Evolutionary conservation across 345 rosid species (phyloP).

Genomic region (Eucalyptus microcorys): DNA sequence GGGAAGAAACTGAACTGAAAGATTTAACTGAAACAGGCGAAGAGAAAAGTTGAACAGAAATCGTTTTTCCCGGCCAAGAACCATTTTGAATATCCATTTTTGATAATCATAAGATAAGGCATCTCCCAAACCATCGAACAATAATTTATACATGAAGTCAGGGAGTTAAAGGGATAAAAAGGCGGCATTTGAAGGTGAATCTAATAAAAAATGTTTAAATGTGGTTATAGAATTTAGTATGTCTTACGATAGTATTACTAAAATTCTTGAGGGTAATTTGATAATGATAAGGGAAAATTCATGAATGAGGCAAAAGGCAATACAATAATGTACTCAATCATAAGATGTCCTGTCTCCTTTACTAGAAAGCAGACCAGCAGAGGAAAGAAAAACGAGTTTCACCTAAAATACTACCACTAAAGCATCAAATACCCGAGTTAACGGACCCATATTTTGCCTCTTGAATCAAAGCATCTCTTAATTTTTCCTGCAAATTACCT

Average conservation of each 20-base stretch:
- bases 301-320: neutral
- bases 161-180: neutral
- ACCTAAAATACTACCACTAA: neutral
- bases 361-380: neutral
- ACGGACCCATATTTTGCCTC: neutral
- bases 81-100: rapidly evolving
- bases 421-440: neutral
- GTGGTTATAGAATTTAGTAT: neutral
- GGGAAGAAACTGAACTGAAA: neutral
- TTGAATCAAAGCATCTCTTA: neutral
- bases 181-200: neutral
- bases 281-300: neutral
- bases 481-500: neutral
- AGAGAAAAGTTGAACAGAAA: neutral
- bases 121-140: neutral
- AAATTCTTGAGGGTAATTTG: neutral
- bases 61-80: neutral
- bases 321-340: neutral
- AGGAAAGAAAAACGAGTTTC: neutral
- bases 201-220: neutral
- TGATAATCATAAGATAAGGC: neutral
- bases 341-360: neutral
- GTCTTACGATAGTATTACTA: neutral
- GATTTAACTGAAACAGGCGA: neutral
- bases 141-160: neutral